Evolutionary conservation across 371 early-diverging fungal species (phyloP).

Genomic region (Dinochytrium kinnereticum): DNA sequence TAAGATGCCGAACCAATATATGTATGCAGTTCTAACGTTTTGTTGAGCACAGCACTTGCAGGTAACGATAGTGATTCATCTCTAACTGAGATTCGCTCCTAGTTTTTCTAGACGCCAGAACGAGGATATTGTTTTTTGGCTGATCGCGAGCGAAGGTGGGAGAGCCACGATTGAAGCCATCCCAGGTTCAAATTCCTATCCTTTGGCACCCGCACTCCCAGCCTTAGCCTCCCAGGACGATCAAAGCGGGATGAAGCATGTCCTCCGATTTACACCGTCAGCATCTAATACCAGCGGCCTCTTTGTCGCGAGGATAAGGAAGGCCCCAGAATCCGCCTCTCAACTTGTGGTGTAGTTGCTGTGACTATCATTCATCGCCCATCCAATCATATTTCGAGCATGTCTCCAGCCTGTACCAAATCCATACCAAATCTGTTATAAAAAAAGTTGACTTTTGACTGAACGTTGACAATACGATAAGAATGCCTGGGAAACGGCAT

Average conservation of each 20-base stretch:
- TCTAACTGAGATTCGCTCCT: background rate
- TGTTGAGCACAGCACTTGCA: constrained; percentile 13
- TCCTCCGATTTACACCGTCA: constrained; percentile 58
- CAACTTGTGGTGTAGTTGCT: too few species aligned
- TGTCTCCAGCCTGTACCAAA: too few species aligned
- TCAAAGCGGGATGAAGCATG: constrained; percentile 6
- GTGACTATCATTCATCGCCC: too few species aligned
- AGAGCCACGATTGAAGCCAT: constrained; percentile 62
- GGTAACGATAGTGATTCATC: background rate
- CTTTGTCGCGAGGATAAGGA: constrained; percentile 56
- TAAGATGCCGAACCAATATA: constrained; percentile 40
- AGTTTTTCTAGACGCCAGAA: constrained; percentile 76
- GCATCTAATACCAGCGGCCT: constrained; percentile 74
- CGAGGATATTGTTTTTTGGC: constrained; percentile 80
- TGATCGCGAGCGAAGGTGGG: constrained; percentile 53
- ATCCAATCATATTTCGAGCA: too few species aligned
- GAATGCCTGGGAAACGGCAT: constrained; percentile 9
- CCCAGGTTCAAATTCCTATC: constrained; percentile 41
- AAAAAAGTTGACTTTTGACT: too few species aligned
- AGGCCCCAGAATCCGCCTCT: too few species aligned
- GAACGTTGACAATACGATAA: too few species aligned
- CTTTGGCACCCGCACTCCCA: constrained; percentile 32
- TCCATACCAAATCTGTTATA: too few species aligned
- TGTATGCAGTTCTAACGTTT: constrained; percentile 43
- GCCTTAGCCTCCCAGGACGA: constrained; percentile 16